Conservation (phyloP, 345 rosid species). For the Bruguiera parviflora region DNA sequence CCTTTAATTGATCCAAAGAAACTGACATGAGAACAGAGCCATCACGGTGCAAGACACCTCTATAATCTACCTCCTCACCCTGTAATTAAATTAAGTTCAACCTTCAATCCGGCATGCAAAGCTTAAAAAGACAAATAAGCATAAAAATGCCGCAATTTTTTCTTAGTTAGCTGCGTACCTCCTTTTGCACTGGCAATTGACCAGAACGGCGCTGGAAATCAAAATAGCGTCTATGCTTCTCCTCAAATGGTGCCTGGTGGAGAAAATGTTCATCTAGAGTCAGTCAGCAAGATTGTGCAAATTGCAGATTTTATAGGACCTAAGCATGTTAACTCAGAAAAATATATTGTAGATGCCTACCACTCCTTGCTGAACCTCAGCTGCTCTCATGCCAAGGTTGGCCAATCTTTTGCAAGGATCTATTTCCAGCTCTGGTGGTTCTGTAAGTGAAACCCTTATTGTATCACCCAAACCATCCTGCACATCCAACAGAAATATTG, state of each 20-base stretch:
- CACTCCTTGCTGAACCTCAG: conserved; percentile 87
- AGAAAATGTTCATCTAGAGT: conserved; percentile 10
- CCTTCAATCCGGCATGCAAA: conserved; percentile 8
- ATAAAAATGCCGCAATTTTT: not conserved
- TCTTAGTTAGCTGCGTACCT: conserved; percentile 45
- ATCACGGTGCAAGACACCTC: conserved; percentile 94
- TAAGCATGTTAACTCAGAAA: conserved; percentile 9
- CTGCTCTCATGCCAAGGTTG: conserved; percentile 82
- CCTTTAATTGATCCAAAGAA: conserved; percentile 81
- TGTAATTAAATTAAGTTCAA: conserved; percentile 25
- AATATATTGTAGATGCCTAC: conserved; percentile 40
- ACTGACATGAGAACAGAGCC: conserved; percentile 92
- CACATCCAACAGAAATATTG: conserved; percentile 16
- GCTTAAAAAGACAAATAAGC: not conserved
- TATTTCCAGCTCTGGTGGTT: conserved; percentile 93
- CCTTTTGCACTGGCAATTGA: conserved; percentile 84
- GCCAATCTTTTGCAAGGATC: conserved; percentile 94
- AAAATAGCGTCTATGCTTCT: conserved; percentile 88
- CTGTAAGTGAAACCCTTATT: conserved; percentile 92
- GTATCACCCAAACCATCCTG: conserved; percentile 99
- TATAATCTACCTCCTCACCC: conserved; percentile 96
- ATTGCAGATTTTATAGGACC: conserved; percentile 3
- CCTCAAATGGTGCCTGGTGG: conserved; percentile 86
- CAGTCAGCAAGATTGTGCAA: conserved; percentile 9
- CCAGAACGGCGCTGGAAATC: conserved; percentile 85